A percentile compares a stretch with the other conserved stretches of the same genome.
phyloP scores from a whole-genome alignment of 2,329 filamentous ascomycete genomes.

The Arachnomyces sp. region DNA sequence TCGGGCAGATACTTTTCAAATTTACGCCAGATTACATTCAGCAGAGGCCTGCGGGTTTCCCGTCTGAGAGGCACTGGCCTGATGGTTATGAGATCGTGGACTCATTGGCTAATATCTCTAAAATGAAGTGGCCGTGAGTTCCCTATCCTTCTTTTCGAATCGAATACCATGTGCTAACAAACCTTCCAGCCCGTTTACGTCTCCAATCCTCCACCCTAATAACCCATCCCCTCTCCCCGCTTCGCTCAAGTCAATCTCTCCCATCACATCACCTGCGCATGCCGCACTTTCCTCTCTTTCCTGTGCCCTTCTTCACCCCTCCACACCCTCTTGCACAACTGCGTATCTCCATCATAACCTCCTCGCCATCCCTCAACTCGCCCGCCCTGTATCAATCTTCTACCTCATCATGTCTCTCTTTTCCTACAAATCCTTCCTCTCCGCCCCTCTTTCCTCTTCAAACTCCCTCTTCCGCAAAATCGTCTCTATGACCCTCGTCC shows the following conservation, averaged over 20 bases:
- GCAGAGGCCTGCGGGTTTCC: slow-evolving; percentile 59
- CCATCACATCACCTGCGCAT: slow-evolving; percentile 76
- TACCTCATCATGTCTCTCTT: slow-evolving; percentile 62
- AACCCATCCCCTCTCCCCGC: slow-evolving; percentile 54
- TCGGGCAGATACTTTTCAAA: slow-evolving; percentile 59
- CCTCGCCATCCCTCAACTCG: slow-evolving; percentile 68
- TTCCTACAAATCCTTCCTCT: slow-evolving; percentile 59
- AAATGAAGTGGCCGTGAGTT: slow-evolving; percentile 72
- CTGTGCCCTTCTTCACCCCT: slow-evolving; percentile 82
- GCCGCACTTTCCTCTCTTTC: slow-evolving; percentile 78
- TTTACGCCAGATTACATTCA: slow-evolving; percentile 76
- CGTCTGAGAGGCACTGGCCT: slow-evolving; percentile 65
- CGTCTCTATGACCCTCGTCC: slow-evolving; percentile 66
- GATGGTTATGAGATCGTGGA: slow-evolving; percentile 68
- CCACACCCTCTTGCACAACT: slow-evolving; percentile 77
- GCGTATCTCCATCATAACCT: slow-evolving; percentile 86
- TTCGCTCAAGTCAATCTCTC: slow-evolving; percentile 59
- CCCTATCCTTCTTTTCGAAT: not conserved
- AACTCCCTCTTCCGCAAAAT: slow-evolving; percentile 61
- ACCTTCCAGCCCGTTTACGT: slow-evolving; percentile 59
- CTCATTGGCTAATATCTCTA: slow-evolving; percentile 71
- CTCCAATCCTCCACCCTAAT: slow-evolving; percentile 76
- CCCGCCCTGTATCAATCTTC: slow-evolving; percentile 62
- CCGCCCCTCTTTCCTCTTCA: slow-evolving; percentile 60
- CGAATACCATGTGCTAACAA: slow-evolving; percentile 11